phyloP scores from a whole-genome alignment of 495 filamentous ascomycete genomes.

The Bacidia gigantensis region DNA sequence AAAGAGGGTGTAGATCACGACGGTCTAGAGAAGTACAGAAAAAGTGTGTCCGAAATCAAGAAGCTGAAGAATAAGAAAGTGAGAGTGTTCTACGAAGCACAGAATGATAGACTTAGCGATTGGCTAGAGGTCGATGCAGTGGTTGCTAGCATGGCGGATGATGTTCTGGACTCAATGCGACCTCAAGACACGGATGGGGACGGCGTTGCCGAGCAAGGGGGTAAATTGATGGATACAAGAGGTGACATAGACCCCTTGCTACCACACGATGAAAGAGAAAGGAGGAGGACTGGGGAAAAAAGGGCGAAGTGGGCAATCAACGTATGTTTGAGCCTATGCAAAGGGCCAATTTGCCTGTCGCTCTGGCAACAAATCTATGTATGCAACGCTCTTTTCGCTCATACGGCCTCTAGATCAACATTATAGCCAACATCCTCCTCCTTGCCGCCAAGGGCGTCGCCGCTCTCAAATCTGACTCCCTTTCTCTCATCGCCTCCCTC shows the following conservation, averaged over 20 bases:
- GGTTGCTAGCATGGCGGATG: slow-evolving; percentile 35
- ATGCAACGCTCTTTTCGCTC: too few species aligned
- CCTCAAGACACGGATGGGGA: slow-evolving; percentile 36
- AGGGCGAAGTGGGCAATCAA: slow-evolving; percentile 40
- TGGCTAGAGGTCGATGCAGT: slow-evolving; percentile 40
- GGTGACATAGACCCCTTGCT: slow-evolving; percentile 32
- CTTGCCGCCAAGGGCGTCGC: slow-evolving; percentile 68
- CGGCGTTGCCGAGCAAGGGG: slow-evolving; percentile 29
- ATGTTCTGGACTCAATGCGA: slow-evolving; percentile 38
- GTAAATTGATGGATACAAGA: slow-evolving; percentile 23
- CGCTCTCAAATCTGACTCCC: slow-evolving; percentile 59
- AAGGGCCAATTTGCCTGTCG: not conserved
- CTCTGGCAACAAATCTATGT: not conserved
- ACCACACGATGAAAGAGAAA: slow-evolving; percentile 34
- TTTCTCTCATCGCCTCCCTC: slow-evolving; percentile 77
- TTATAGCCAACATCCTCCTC: slow-evolving; percentile 64
- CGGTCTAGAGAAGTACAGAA: slow-evolving; percentile 28
- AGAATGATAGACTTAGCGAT: slow-evolving; percentile 36
- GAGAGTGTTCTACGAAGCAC: slow-evolving; percentile 31
- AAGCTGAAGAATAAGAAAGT: slow-evolving; percentile 35
- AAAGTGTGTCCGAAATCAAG: slow-evolving; percentile 32
- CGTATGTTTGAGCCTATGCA: slow-evolving; percentile 9
- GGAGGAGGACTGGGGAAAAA: slow-evolving; percentile 23
- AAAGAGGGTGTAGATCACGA: slow-evolving; percentile 29
- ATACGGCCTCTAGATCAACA: slow-evolving; percentile 59